phyloP scores from a whole-genome alignment of 2,329 filamentous ascomycete species.

The Talaromyces sp. region DNA sequence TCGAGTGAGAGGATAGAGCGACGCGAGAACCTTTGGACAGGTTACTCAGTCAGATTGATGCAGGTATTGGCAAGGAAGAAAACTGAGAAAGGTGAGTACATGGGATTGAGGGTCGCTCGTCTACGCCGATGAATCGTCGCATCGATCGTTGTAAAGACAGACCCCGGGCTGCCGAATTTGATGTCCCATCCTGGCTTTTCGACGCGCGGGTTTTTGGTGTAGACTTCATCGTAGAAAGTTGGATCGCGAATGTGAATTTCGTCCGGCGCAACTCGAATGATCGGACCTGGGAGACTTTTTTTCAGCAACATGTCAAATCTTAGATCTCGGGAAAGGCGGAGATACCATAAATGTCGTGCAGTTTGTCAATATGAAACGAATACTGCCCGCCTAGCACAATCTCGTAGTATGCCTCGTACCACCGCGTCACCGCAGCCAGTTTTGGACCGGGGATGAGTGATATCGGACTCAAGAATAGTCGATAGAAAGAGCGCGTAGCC shows the following conservation, averaged over 20 bases:
- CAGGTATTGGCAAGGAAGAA: background rate
- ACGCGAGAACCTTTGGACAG: slow-evolving; percentile 12
- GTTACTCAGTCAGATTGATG: background rate
- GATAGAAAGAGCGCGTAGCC: slow-evolving; percentile 14
- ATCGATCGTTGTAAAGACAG: slow-evolving; percentile 27
- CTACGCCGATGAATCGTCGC: slow-evolving; percentile 26
- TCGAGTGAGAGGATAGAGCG: slow-evolving; percentile 16
- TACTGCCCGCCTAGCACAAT: slow-evolving; percentile 18
- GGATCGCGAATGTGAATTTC: slow-evolving; percentile 28
- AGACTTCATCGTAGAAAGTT: slow-evolving; percentile 23
- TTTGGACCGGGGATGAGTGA: slow-evolving; percentile 28
- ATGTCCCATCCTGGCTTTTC: slow-evolving; percentile 23
- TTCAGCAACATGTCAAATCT: background rate
- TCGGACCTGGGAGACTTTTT: slow-evolving; percentile 18
- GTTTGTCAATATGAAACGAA: slow-evolving; percentile 18
- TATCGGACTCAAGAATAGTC: slow-evolving; percentile 25
- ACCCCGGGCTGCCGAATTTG: slow-evolving; percentile 20
- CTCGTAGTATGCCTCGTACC: slow-evolving; percentile 26
- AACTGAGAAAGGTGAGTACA: slow-evolving; percentile 15
- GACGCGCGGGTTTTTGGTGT: slow-evolving; percentile 23
- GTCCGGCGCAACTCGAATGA: slow-evolving; percentile 26
- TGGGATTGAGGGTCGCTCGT: slow-evolving; percentile 26
- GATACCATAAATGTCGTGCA: slow-evolving; percentile 23
- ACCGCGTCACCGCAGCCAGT: slow-evolving; percentile 22
- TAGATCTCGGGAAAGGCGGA: background rate